Conservation (phyloP, 192 early-diverging fungal genomes). For the Coemansia sp. region DNA sequence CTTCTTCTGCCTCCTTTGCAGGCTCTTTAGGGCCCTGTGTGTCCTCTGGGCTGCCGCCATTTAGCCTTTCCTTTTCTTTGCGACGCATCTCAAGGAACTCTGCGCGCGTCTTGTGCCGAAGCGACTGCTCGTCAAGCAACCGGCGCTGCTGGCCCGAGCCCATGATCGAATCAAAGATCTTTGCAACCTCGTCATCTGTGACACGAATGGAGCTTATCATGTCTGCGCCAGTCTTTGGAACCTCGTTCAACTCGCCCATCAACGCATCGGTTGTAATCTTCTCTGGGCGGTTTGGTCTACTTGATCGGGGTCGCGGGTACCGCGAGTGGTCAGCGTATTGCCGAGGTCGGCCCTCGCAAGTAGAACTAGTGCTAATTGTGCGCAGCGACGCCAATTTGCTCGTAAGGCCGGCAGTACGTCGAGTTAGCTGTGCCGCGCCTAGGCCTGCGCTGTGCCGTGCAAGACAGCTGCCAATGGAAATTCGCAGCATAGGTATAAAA, state of each 20-base stretch:
- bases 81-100: constrained; percentile 33
- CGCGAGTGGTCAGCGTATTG: constrained; percentile 28
- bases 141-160: constrained; percentile 21
- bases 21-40: background rate
- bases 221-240: background rate
- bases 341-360: constrained; percentile 11
- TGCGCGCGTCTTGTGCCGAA: constrained; percentile 35
- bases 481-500: constrained; percentile 24
- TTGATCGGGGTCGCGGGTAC: constrained; percentile 36
- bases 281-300: constrained; percentile 19
- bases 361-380: background rate
- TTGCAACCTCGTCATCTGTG: constrained; percentile 42
- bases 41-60: background rate
- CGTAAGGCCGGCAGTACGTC: background rate
- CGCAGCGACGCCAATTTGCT: constrained; percentile 5
- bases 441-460: background rate
- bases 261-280: constrained; percentile 20
- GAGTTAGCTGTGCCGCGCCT: background rate
- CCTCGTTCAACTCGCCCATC: constrained; percentile 5
- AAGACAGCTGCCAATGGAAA: constrained; percentile 7
- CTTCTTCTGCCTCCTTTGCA: background rate
- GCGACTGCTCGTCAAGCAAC: constrained; percentile 35
- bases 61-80: constrained; percentile 12
- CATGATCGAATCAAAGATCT: constrained; percentile 49
- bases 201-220: constrained; percentile 27